Evolutionary conservation across 2,329 filamentous ascomycete species (phyloP).

Genomic region (Botrytis cinerea): DNA sequence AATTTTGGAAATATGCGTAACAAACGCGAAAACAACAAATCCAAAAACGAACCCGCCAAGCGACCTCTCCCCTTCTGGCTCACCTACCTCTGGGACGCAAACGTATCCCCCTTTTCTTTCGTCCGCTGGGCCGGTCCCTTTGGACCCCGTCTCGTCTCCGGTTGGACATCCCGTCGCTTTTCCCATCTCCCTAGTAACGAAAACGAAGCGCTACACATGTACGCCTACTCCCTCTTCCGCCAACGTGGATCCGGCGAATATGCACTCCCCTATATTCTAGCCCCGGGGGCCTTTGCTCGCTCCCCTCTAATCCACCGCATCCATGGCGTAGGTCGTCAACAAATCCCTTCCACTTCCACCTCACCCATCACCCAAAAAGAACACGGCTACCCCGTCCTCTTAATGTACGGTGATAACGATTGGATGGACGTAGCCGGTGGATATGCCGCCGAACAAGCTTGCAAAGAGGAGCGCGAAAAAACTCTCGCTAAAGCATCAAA

Average conservation of each 20-base stretch:
- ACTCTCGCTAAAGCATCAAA: constrained; percentile 61
- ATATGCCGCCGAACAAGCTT: constrained; percentile 74
- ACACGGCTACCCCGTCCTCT: constrained; percentile 76
- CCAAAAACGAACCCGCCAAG: constrained; percentile 40
- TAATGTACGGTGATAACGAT: constrained; percentile 97
- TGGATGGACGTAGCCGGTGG: constrained; percentile 98
- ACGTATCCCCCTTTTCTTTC: constrained; percentile 91
- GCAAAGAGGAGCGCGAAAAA: constrained; percentile 66
- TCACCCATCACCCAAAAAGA: constrained; percentile 33
- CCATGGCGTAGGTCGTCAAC: constrained; percentile 79
- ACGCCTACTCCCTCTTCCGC: constrained; percentile 91
- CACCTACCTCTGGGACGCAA: constrained; percentile 93
- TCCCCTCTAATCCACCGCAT: constrained; percentile 86
- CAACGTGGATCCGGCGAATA: constrained; percentile 94
- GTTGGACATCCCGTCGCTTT: constrained; percentile 92
- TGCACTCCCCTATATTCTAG: constrained; percentile 86
- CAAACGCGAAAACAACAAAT: constrained; percentile 42
- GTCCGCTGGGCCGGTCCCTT: constrained; percentile 86
- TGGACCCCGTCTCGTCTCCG: constrained; percentile 87
- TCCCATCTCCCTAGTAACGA: constrained; percentile 81
- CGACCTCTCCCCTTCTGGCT: constrained; percentile 80
- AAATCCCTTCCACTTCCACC: constrained; percentile 33
- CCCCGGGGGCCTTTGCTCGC: constrained; percentile 88
- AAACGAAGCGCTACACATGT: constrained; percentile 83
- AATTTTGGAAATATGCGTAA: constrained; percentile 55